These are phyloP conservation scores for Myriosclerotinia duriaeana DNA, from an alignment of 2,329 filamentous ascomycete genomes.

Conservation along the genomic window DNA sequence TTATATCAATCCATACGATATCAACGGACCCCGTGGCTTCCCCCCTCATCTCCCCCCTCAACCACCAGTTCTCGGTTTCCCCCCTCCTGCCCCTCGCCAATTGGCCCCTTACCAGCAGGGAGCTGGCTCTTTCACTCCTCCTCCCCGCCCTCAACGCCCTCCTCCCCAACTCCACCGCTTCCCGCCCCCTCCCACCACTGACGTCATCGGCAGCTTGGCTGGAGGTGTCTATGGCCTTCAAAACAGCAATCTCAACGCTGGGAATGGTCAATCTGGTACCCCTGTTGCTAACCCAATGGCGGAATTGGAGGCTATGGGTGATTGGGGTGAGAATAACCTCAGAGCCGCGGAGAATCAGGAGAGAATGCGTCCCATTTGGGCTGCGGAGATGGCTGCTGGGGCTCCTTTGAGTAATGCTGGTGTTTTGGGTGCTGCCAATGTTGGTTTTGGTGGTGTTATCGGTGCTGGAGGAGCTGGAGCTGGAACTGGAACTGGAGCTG, in stretches of 20 bases:
- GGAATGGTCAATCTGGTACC: neutral
- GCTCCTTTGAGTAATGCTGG: no score
- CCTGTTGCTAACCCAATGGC: no score
- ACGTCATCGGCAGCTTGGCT: neutral
- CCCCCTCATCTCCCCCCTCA: neutral
- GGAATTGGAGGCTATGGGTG: no score
- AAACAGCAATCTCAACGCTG: neutral
- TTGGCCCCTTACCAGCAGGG: neutral
- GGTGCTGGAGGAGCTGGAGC: no score
- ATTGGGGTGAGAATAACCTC: no score
- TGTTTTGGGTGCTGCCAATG: no score
- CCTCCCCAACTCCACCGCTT: neutral
- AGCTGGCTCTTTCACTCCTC: no score
- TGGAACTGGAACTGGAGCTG: no score
- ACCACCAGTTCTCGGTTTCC: rapidly evolving
- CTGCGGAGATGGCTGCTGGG: no score
- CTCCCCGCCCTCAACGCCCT: neutral
- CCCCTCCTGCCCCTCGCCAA: neutral
- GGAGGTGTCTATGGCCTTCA: neutral
- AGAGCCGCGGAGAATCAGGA: no score
- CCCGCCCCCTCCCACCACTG: neutral
- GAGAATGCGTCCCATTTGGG: no score
- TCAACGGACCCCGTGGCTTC: neutral
- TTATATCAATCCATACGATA: slow-evolving; percentile 8
- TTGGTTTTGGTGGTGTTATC: no score